Evolutionary conservation across 75 land plant species (phyloP).

Genomic region (Isoetes taiwanensis): DNA sequence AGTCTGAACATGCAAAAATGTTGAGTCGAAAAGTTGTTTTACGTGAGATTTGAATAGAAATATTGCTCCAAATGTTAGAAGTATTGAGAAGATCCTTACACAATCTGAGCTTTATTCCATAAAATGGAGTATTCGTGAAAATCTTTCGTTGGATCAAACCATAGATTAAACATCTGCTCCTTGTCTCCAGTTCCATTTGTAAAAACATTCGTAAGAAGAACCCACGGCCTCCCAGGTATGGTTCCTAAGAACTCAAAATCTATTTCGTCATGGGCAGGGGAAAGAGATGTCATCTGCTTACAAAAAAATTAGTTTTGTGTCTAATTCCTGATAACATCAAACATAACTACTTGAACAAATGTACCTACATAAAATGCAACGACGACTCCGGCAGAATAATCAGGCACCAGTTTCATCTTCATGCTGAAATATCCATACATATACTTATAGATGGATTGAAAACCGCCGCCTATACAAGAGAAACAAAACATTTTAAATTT

Average conservation of each 20-base stretch:
- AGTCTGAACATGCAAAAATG: too few species aligned
- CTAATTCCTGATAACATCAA: too few species aligned
- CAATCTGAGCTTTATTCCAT: background rate
- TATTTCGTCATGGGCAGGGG: constrained; percentile 80
- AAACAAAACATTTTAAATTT: too few species aligned
- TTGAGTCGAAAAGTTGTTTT: too few species aligned
- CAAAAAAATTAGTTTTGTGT: too few species aligned
- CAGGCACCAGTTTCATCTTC: constrained; percentile 41
- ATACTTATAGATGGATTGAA: constrained; percentile 39
- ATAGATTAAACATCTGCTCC: background rate
- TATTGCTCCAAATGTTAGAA: too few species aligned
- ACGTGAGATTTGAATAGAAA: too few species aligned
- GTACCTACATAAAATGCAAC: constrained; percentile 58
- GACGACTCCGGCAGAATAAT: constrained; percentile 70
- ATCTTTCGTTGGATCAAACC: background rate
- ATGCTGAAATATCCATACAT: constrained; percentile 49
- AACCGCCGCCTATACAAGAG: constrained; percentile 85
- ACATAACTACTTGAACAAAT: background rate
- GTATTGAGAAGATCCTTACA: too few species aligned
- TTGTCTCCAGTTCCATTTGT: background rate
- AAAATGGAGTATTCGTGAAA: background rate
- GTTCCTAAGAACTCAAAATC: constrained; percentile 62
- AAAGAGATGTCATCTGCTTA: too few species aligned
- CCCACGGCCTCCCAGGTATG: too few species aligned
- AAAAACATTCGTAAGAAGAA: background rate